Base-by-base conservation (phyloP, 2,329 filamentous ascomycete species). In the Colletotrichum sp. region DNA sequence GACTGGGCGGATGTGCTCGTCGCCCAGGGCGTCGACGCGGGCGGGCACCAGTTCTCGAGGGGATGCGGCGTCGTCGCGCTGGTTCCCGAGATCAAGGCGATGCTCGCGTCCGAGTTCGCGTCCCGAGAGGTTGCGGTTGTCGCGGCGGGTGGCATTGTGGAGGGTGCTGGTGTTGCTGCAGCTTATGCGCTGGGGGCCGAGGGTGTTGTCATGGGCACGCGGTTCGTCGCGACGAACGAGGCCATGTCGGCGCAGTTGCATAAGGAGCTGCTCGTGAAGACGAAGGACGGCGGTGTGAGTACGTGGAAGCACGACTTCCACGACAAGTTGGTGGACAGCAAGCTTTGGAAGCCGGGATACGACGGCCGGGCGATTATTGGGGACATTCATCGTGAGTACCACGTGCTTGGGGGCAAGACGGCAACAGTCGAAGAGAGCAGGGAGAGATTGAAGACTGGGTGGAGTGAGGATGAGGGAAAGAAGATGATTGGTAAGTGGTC, bases 11-110 rank as follows among this genome's bases (percentile, higher is more conserved):
- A 93, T 77, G 90, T 89, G 33, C 77, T 93, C 3, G 89, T 93
- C 8, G 86, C 90, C 7, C 92, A 93, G 80, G 91, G 92, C 4
- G 85, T 86, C 8, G 92, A 93, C 81, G 91, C 91, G 1, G 91
- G 91, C 9, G 92, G 92, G 0, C 91, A 93, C 78, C 91, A 92
- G 75, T 88, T 90, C 58, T 84, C 84, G 1, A 81, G 83, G 27
- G 90, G 89, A 5, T 87, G 88, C 4, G 86, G 90, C 8, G 81
- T 93, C 3, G 80, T 92, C 5, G 84, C 86, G 4, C 81, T 93
- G 5, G 80, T 93, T 47, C 90, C 90, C 0, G 91, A 93, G 81
- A 85, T 91, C 11, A 82, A 80, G 62, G 86, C 87, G 71, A 83
- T 88, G 69, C 75, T 92, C 18, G 79, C 78, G 4, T 77, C 72